phyloP scores from a whole-genome alignment of 257 asterid species.

The Echites panduratus region DNA sequence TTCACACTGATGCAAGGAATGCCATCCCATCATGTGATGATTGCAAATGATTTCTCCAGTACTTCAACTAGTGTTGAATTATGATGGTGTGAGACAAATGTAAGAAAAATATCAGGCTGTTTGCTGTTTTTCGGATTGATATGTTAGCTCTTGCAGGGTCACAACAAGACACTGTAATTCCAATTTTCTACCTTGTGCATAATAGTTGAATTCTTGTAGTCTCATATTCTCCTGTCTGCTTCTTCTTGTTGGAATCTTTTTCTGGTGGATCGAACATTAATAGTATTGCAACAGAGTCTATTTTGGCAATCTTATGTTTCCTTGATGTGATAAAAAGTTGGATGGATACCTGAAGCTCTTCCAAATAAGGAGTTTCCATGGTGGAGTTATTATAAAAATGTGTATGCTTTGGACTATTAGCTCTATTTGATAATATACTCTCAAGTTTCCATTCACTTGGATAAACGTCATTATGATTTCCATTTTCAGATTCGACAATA shows the following conservation, averaged over 20 bases:
- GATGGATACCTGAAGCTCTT: neutral
- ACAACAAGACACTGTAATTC: neutral
- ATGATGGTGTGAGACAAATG: neutral
- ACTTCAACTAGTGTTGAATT: neutral
- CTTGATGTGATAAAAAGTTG: neutral
- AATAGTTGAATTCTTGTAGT: neutral
- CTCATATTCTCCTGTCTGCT: neutral
- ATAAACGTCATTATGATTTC: no score
- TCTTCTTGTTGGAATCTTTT: neutral
- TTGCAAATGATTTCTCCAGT: constrained; percentile 5
- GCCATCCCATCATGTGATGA: neutral
- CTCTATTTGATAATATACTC: no score
- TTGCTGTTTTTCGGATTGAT: neutral
- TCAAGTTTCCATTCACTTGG: no score
- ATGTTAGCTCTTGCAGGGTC: neutral
- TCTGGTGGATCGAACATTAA: neutral
- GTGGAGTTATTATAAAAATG: no score
- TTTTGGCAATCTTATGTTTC: neutral
- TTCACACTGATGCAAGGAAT: constrained; percentile 9
- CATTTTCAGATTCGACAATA: neutral
- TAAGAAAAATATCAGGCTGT: neutral
- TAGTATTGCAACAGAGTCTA: neutral
- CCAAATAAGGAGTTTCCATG: no score
- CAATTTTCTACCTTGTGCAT: constrained; percentile 4
- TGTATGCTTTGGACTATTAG: no score